phyloP scores from a whole-genome alignment of 305 asterid species.

The Solanum hybrid region DNA sequence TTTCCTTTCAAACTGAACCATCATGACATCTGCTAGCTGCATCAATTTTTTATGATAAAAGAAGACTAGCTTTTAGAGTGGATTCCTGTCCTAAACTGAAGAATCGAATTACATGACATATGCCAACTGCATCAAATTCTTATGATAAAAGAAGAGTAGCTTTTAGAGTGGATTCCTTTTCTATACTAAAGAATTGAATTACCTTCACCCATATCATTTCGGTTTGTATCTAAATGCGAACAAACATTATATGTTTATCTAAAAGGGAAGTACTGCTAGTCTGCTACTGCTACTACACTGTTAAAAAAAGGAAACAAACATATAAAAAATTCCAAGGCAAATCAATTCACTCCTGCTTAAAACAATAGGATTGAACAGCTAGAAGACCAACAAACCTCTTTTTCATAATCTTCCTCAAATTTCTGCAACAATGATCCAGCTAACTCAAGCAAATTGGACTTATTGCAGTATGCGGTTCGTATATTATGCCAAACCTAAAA shows the following conservation, averaged over 20 bases:
- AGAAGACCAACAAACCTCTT: constrained; percentile 49
- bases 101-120: neutral
- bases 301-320: neutral
- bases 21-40: neutral
- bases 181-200: neutral
- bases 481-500: constrained; percentile 72
- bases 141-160: neutral
- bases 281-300: neutral
- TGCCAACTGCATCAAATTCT: neutral
- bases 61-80: neutral
- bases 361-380: constrained; percentile 9
- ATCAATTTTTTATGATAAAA: neutral
- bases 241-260: neutral
- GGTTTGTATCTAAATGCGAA: neutral
- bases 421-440: constrained; percentile 49
- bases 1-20: neutral
- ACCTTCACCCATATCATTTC: neutral
- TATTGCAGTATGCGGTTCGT: constrained; percentile 54
- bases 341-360: constrained; percentile 1
- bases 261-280: neutral
- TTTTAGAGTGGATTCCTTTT: neutral
- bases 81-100: neutral
- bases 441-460: constrained; percentile 46
- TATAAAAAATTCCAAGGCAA: neutral
- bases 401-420: constrained; percentile 68